Evolutionary conservation across 1,284 basidiomycete species (phyloP), one percentile per base, ranked within the genome.

Genomic region (Ceratobasidium sp.): DNA sequence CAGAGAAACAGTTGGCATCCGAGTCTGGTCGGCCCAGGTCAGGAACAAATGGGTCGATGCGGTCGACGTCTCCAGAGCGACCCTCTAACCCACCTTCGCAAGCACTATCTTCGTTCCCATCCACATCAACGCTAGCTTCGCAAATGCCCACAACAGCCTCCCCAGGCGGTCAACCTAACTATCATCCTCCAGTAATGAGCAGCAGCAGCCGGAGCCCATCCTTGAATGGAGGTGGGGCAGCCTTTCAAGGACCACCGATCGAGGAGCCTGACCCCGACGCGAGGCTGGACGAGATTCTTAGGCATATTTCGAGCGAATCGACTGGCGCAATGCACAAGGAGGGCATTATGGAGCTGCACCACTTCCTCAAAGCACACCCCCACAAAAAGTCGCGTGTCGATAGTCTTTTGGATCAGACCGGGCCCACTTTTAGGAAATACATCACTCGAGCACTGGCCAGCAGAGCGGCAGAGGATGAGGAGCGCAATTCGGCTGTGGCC

Each of bases 311-410:
- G 42, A 96, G 93, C 84, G 94, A 94, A 86, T 94, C 93, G 46
- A 96, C 91, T 9, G 94, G 93, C 23, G 93, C 92, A 7, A 87
- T 94, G 86, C 92, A 95, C 85, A 93, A 94, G 84, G 93, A 97
- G 86, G 96, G 96, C 4, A 97, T 99, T 78, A 97, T 95, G n/a
- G 96, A 97, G 82, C 87, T 99, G 56, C 96, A 99, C 84, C 93
- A 97, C 63, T 99, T 97, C 87, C 87, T 98, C 82, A 97, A 97
- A 85, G 92, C 92, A 42, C 92, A 98, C 83, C 97, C 97, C 0
- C 93, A 96, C 81, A 97, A 97, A 84, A 91, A 93, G 82, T 87
- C 90, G 4, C 92, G 93, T 78, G 95, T 98, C 20, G 95, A 97
- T 81, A 93, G 94, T 83, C 89, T 96, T 86, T 87, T 96, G 5